Percentiles rank a stretch among this genome's conserved stretches.
Evolutionary conservation across 1,284 basidiomycete species (phyloP).

Genomic region (Exobasidium rhododendri): DNA sequence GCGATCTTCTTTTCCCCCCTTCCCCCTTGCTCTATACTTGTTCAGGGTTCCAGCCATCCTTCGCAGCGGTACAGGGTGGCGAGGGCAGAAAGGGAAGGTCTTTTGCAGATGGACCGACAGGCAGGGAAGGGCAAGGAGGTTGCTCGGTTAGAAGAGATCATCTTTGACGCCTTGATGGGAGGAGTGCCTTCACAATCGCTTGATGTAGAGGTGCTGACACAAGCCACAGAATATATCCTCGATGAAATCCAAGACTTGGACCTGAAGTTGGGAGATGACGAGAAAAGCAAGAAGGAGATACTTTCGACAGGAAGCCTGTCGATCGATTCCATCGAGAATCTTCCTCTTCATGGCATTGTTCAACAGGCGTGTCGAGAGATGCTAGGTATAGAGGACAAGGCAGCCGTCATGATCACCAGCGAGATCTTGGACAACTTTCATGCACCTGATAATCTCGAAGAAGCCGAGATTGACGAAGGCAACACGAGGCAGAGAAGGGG

Average conservation of each 20-base stretch:
- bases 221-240: conserved; percentile 3
- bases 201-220: conserved; percentile 21
- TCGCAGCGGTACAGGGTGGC: too few species aligned
- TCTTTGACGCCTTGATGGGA: conserved; percentile 13
- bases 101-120: too few species aligned
- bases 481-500: conserved; percentile 3
- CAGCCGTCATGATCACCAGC: background rate
- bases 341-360: conserved; percentile 5
- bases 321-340: background rate
- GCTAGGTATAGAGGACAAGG: background rate
- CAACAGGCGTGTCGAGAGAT: background rate
- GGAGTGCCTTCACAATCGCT: conserved; percentile 14
- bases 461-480: background rate
- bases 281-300: background rate
- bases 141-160: conserved; percentile 12
- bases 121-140: too few species aligned
- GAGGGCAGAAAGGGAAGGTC: too few species aligned
- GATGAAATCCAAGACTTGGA: conserved; percentile 6
- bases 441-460: background rate
- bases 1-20: too few species aligned
- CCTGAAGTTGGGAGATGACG: background rate
- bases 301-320: conserved; percentile 1
- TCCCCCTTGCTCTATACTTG: too few species aligned
- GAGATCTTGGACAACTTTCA: conserved; percentile 1
- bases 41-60: too few species aligned